Evolutionary conservation across 306 rosid genomes (phyloP).

Genomic region (Prunus persica): DNA sequence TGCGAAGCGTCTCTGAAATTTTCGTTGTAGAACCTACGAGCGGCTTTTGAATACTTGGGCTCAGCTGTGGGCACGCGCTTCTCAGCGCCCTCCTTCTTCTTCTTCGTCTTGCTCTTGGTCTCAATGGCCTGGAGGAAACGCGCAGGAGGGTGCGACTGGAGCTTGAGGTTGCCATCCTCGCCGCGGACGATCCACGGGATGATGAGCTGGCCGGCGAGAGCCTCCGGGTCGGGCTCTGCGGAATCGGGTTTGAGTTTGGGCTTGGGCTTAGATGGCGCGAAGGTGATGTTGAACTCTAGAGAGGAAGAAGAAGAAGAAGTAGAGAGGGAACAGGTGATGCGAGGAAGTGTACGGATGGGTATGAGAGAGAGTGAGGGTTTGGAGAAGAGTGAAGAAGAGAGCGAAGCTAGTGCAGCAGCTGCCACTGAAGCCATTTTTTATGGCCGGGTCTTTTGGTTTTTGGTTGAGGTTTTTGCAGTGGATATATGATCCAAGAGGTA

Average conservation of each 20-base stretch:
- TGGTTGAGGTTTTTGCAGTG: not conserved
- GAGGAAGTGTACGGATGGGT: constrained; percentile 55
- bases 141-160: constrained; percentile 64
- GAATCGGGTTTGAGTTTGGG: constrained; percentile 35
- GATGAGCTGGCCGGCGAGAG: constrained; percentile 40
- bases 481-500: not conserved
- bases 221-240: not conserved
- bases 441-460: not conserved
- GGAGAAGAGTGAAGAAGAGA: constrained; percentile 35
- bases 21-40: constrained; percentile 75
- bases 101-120: constrained; percentile 37
- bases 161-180: constrained; percentile 70
- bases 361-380: constrained; percentile 34
- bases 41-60: constrained; percentile 79
- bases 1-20: constrained; percentile 55
- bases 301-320: constrained; percentile 39
- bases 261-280: constrained; percentile 67
- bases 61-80: constrained; percentile 24
- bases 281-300: constrained; percentile 72
- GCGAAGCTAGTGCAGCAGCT: constrained; percentile 35
- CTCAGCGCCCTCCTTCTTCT: constrained; percentile 23
- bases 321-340: constrained; percentile 39
- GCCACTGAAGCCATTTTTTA: constrained; percentile 20
- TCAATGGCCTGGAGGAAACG: constrained; percentile 43
- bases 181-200: constrained; percentile 92